Conservation (phyloP, 345 rosid species). For the Eucalyptus sp. region DNA sequence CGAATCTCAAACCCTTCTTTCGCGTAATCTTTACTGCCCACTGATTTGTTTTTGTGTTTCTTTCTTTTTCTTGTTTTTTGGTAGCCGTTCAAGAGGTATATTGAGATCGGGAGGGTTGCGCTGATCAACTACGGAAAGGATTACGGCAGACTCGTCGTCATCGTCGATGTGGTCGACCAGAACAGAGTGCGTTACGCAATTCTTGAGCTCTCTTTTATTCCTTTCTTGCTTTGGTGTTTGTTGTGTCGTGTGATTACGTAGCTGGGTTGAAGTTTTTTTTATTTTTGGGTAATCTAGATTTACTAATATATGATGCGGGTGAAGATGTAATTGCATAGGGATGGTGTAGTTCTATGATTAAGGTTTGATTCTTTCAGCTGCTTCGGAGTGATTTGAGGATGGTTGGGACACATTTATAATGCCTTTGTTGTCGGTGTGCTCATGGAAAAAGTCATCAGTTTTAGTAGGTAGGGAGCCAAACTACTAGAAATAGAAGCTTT, state of each 20-base stretch:
- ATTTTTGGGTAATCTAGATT: not conserved
- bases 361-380: not conserved
- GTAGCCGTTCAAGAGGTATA: conserved; percentile 89
- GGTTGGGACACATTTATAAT: not conserved
- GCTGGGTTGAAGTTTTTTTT: not conserved
- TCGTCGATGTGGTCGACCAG: conserved; percentile 87
- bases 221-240: not conserved
- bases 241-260: not conserved
- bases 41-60: not conserved
- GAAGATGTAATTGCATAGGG: not conserved
- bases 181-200: conserved; percentile 35
- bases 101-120: conserved; percentile 93
- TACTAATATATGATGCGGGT: not conserved
- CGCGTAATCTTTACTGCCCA: not conserved
- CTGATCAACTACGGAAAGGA: conserved; percentile 85
- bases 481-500: not conserved
- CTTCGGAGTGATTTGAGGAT: not conserved
- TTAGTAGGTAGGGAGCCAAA: not conserved
- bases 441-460: not conserved
- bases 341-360: not conserved
- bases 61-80: not conserved
- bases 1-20: not conserved
- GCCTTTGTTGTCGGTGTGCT: not conserved
- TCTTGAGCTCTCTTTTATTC: not conserved
- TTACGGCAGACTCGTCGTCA: conserved; percentile 78